Percentiles rank a stretch among this genome's conserved stretches.
These are phyloP conservation scores for Ganoderma resinaceum DNA, from an alignment of 1,284 basidiomycete species.

Conservation along the genomic window DNA sequence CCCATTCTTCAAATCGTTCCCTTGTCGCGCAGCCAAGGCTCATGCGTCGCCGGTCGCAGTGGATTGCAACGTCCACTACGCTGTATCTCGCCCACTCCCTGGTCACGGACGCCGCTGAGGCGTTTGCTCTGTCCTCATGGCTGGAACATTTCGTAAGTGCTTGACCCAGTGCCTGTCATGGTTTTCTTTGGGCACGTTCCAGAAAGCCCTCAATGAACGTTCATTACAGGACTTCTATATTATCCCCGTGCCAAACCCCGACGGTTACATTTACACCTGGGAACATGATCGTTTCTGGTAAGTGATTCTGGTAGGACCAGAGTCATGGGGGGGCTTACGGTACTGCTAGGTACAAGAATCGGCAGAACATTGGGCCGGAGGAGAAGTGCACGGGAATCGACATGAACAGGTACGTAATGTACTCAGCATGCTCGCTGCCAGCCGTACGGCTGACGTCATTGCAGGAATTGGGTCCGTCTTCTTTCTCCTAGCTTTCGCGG, in stretches of 20 bases:
- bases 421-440: background rate
- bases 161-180: background rate
- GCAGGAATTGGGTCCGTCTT: constrained; percentile 40
- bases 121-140: constrained; percentile 54
- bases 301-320: background rate
- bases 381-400: constrained; percentile 76
- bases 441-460: constrained; percentile 1
- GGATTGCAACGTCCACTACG: constrained; percentile 81
- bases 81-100: constrained; percentile 80
- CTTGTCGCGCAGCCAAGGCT: background rate
- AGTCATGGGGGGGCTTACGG: background rate
- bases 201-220: background rate
- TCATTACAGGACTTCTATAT: constrained; percentile 70
- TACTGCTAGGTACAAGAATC: constrained; percentile 72
- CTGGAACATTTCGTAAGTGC: constrained; percentile 61
- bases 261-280: constrained; percentile 75
- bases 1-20: background rate
- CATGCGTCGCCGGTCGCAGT: constrained; percentile 49
- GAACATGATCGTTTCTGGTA: constrained; percentile 77
- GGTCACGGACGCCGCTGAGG: constrained; percentile 55
- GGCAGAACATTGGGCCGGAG: constrained; percentile 60
- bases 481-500: background rate
- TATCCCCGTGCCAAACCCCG: constrained; percentile 83
- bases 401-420: constrained; percentile 65
- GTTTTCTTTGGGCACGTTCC: background rate